These are phyloP conservation scores for Geotrichum phurueaensis DNA, from an alignment of 1,139 yeast genomes.

Conservation along the genomic window DNA sequence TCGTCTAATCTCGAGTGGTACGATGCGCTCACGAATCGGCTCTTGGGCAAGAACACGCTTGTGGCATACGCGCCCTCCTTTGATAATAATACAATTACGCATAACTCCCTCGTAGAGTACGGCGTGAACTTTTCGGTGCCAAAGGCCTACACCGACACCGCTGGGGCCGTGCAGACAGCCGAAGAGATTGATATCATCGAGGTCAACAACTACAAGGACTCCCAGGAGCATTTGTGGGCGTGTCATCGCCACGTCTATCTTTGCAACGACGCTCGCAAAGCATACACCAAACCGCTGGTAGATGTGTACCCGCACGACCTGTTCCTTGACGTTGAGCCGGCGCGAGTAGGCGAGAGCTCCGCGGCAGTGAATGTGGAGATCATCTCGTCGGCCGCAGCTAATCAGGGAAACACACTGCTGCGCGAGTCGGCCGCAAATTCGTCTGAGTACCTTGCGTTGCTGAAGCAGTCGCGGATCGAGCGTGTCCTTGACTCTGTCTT, in stretches of 20 bases:
- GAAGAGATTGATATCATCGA: conserved; percentile 21
- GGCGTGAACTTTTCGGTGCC: conserved; percentile 32
- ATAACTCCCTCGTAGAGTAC: conserved; percentile 35
- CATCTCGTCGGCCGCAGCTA: conserved; percentile 26
- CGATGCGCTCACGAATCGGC: conserved; percentile 26
- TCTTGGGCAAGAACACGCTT: conserved; percentile 33
- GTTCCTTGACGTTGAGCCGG: conserved; percentile 23
- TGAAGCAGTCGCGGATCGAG: conserved; percentile 27
- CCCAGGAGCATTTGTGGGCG: conserved; percentile 27
- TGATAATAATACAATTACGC: conserved; percentile 30
- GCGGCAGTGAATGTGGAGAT: conserved; percentile 6
- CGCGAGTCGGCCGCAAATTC: conserved; percentile 31
- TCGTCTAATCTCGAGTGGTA: conserved; percentile 34
- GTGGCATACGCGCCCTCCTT: conserved; percentile 30
- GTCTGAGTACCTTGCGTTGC: conserved; percentile 24
- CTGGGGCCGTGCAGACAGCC: neutral
- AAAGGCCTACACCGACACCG: neutral
- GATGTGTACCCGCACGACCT: conserved; percentile 24
- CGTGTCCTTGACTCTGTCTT: conserved; percentile 24
- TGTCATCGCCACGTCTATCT: conserved; percentile 32
- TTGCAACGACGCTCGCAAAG: conserved; percentile 22
- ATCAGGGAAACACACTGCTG: conserved; percentile 27
- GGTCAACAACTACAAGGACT: conserved; percentile 30
- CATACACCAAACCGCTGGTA: conserved; percentile 19
- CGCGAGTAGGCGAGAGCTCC: conserved; percentile 8